Percentiles rank a stretch among this genome's conserved stretches.
phyloP scores from a whole-genome alignment of 2,329 filamentous ascomycete species.

The Penicillium sp. region DNA sequence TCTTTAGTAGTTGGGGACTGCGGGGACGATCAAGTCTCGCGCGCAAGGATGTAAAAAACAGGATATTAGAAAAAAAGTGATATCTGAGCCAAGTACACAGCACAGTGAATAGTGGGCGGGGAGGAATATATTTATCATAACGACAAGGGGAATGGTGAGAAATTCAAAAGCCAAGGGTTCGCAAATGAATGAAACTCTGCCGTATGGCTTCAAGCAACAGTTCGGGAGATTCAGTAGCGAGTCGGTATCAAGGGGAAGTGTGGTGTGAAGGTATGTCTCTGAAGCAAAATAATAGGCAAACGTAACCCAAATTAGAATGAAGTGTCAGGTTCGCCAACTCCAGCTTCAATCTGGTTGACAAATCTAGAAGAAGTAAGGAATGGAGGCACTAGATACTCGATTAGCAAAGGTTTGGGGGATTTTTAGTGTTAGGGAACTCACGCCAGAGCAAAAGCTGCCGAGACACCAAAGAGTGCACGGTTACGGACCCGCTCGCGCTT shows the following conservation, averaged over 20 bases:
- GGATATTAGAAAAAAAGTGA: conserved; percentile 23
- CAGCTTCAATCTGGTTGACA: not conserved
- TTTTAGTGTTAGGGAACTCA: conserved; percentile 68
- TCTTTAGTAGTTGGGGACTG: conserved; percentile 9
- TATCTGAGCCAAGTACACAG: conserved; percentile 21
- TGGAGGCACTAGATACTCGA: conserved; percentile 42
- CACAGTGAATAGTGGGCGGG: conserved; percentile 14
- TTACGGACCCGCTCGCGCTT: conserved; percentile 85
- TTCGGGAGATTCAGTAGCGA: conserved; percentile 6
- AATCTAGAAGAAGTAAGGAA: conserved; percentile 52
- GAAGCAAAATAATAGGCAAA: not conserved
- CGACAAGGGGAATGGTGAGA: conserved; percentile 23
- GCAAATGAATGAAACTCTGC: conserved; percentile 3
- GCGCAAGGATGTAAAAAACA: conserved; percentile 5
- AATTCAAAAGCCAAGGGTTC: conserved; percentile 6
- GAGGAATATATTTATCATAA: conserved; percentile 35
- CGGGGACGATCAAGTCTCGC: conserved; percentile 9
- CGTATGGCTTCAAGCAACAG: conserved; percentile 1
- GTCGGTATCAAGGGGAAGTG: conserved; percentile 5
- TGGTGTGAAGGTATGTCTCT: not conserved
- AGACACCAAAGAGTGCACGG: conserved; percentile 82
- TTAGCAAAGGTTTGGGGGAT: too few species aligned
- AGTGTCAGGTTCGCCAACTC: not conserved
- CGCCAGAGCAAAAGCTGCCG: conserved; percentile 87
- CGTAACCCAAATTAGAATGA: not conserved